Evolutionary conservation across 768 basidiomycete species (phyloP), one percentile per base, ranked within the genome.

Genomic region (Amyloporia xantha): DNA sequence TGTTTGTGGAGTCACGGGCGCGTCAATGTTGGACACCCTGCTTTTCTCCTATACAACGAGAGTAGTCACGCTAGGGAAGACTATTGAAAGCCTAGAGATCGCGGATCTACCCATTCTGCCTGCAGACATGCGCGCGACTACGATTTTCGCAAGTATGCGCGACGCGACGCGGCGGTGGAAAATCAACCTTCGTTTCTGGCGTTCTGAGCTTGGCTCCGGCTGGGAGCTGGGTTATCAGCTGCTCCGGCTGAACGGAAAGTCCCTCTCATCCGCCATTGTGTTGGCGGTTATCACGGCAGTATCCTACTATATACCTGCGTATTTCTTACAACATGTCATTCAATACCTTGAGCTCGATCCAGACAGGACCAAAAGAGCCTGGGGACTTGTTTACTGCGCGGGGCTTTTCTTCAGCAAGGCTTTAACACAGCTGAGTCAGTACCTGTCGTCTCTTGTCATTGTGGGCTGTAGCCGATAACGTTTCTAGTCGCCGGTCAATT

Each of bases 31-130:
- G 72, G 78, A 76, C 48, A 68, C 71, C 44, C 65, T 96, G 4
- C 66, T 92, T n/a, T 96, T 96, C 66, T 81, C 81, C 13, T 93
- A 91, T 62, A 90, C 86, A 30, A 93, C 91, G 1, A 82, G 84
- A 52, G 88, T 96, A 11, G 80, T 94, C 48, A 81, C 82, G 78
- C 80, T 92, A 35, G 92, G 91, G 2, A 81, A 90, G 65, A 73
- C 71, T 2, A 73, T 84, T 1, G 74, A 77, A 48, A 84, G 78
- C 50, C 75, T 95, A 39, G 88, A 95, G 55, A 89, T 91, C 20
- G 90, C 82, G 51, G 91, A 96, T 62, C 70, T 96, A 25, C 93
- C 92, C 4, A 81, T 94, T 47, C 76, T 93, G 10, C 79, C 86
- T 1, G 78, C 73, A 0, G 64, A 76, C 56, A 83, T 91, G 79